These are phyloP conservation scores for Epichloe brachyelytri DNA, from an alignment of 2,329 filamentous ascomycete species.

Conservation along the genomic window DNA sequence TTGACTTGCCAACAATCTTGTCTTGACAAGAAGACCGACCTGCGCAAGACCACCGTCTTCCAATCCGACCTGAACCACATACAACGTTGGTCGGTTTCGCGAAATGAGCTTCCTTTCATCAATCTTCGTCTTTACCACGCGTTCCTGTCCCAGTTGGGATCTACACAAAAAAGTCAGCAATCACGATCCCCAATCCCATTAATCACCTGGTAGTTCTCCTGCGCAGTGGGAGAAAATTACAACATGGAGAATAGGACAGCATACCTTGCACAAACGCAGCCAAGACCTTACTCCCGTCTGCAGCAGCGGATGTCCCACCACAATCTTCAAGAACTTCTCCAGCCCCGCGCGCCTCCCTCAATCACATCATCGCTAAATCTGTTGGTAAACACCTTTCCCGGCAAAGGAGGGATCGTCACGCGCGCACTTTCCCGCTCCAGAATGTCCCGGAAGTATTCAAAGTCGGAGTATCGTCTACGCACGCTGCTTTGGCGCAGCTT, in stretches of 20 bases:
- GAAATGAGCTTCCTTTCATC: no score
- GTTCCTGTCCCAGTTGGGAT: slow-evolving; percentile 84
- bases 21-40: no score
- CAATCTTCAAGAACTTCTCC: slow-evolving; percentile 93
- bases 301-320: slow-evolving; percentile 87
- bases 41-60: background rate
- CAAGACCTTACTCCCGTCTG: slow-evolving; percentile 94
- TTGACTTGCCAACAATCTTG: background rate
- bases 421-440: slow-evolving; percentile 88
- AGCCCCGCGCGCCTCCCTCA: slow-evolving; percentile 78
- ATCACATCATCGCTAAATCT: slow-evolving; percentile 98
- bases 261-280: slow-evolving; percentile 92
- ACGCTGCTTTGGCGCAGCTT: slow-evolving; percentile 84
- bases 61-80: background rate
- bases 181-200: background rate
- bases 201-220: no score
- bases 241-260: background rate
- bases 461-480: slow-evolving; percentile 90
- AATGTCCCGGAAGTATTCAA: slow-evolving; percentile 97
- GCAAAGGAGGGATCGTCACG: slow-evolving; percentile 89
- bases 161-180: slow-evolving; percentile 25
- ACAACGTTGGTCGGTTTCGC: background rate
- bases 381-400: slow-evolving; percentile 96
- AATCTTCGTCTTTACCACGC: slow-evolving; percentile 49
- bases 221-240: background rate